Evolutionary conservation across 208 protist genomes (phyloP).

Genomic region (Leishmania arabica): DNA sequence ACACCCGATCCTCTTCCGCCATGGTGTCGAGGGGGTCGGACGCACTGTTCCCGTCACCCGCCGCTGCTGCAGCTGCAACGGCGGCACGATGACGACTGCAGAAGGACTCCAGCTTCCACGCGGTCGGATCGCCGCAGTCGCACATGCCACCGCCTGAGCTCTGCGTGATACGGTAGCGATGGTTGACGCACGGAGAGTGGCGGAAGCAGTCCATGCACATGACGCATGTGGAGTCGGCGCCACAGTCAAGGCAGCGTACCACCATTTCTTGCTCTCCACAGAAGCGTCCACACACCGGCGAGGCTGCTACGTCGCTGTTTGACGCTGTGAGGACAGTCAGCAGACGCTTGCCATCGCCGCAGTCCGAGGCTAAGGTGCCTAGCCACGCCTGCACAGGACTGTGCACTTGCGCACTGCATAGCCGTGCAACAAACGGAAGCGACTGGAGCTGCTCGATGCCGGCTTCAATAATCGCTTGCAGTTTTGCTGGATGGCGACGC

Average conservation of each 20-base stretch:
- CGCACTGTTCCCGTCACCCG: not conserved
- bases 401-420: conserved; percentile 26
- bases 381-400: conserved; percentile 54
- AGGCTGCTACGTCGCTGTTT: conserved; percentile 17
- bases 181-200: conserved; percentile 74
- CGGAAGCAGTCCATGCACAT: conserved; percentile 94
- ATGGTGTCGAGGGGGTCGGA: conserved; percentile 22
- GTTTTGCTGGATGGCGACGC: conserved; percentile 36
- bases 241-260: conserved; percentile 89
- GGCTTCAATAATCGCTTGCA: conserved; percentile 40
- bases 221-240: conserved; percentile 83
- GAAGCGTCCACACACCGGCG: conserved; percentile 63
- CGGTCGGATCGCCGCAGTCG: conserved; percentile 94
- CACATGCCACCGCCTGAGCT: conserved; percentile 86
- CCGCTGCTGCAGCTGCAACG: not conserved
- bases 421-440: conserved; percentile 5
- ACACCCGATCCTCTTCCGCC: conserved; percentile 30
- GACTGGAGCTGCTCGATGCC: conserved; percentile 40
- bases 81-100: conserved; percentile 55
- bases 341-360: conserved; percentile 17
- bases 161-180: conserved; percentile 69
- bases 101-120: conserved; percentile 74
- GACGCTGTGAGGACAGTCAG: conserved; percentile 10
- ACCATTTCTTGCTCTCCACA: conserved; percentile 58
- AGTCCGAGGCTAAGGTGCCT: conserved; percentile 14